These are phyloP conservation scores for Mycotypha africana DNA, from an alignment of 371 early-diverging fungal genomes.

Conservation along the genomic window DNA sequence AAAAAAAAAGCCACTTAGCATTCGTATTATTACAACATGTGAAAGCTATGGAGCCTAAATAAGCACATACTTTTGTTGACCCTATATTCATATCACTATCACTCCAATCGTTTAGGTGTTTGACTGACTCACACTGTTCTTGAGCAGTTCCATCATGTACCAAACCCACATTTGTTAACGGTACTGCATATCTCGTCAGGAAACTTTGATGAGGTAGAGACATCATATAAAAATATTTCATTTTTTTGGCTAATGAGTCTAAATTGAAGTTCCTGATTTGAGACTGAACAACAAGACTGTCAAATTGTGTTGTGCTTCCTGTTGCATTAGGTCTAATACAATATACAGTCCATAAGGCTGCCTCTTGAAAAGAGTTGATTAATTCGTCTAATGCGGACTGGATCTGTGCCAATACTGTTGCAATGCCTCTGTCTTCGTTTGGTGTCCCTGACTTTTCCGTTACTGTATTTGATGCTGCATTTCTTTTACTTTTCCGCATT, in stretches of 20 bases:
- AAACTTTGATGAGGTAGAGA: constrained; percentile 42
- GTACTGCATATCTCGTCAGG: constrained; percentile 57
- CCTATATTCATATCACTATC: constrained; percentile 63
- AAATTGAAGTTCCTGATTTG: constrained; percentile 54
- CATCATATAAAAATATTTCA: constrained; percentile 45
- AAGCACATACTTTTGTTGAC: constrained; percentile 29
- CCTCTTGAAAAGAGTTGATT: constrained; percentile 69
- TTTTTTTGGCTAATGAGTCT: constrained; percentile 36
- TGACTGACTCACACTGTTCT: constrained; percentile 31
- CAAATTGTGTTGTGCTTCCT: constrained; percentile 46
- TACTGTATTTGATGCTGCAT: neutral
- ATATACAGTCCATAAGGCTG: constrained; percentile 77
- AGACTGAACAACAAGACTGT: constrained; percentile 41
- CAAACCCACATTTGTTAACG: constrained; percentile 32
- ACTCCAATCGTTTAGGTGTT: constrained; percentile 42
- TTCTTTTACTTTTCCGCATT: constrained; percentile 7
- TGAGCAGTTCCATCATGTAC: constrained; percentile 15
- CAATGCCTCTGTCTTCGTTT: neutral
- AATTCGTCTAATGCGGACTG: constrained; percentile 67
- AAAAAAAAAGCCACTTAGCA: no score
- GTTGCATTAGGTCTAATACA: constrained; percentile 68
- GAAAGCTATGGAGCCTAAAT: neutral
- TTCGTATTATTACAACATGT: neutral
- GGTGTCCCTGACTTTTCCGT: neutral
- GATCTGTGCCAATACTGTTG: constrained; percentile 46